Conservation (phyloP, 2,329 filamentous ascomycete genomes). For the Paraphaeosphaeria sporulosa region DNA sequence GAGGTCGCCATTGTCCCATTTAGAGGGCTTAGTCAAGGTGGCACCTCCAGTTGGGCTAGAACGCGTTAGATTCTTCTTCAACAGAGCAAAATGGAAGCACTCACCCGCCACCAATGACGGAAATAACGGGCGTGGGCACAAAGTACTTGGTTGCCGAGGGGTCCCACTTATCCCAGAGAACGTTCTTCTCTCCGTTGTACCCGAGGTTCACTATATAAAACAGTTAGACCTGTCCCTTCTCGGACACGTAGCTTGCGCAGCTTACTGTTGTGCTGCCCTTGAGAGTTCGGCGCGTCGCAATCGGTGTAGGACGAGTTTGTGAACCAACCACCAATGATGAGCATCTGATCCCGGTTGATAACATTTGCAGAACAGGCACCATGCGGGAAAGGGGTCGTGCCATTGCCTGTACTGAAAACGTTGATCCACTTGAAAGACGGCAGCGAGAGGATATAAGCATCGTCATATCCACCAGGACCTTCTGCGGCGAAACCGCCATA, state of each 20-base stretch:
- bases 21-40: conserved; percentile 59
- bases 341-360: conserved; percentile 65
- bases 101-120: conserved; percentile 54
- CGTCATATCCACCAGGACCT: conserved; percentile 63
- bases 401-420: conserved; percentile 56
- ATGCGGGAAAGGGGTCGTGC: conserved; percentile 56
- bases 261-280: conserved; percentile 61
- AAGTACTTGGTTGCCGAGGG: conserved; percentile 60
- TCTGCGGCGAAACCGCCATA: conserved; percentile 66
- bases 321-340: conserved; percentile 69
- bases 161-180: conserved; percentile 61
- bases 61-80: conserved; percentile 28
- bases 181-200: conserved; percentile 56
- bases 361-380: conserved; percentile 65
- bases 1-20: conserved; percentile 62
- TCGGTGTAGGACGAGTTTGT: conserved; percentile 49
- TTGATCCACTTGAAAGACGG: conserved; percentile 71
- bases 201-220: conserved; percentile 56
- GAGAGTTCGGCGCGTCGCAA: conserved; percentile 63
- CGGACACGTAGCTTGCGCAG: background rate
- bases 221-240: background rate
- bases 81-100: conserved; percentile 12
- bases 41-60: conserved; percentile 60
- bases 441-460: conserved; percentile 68
- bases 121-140: conserved; percentile 62